Percentiles rank a stretch among this genome's conserved stretches.
These are phyloP conservation scores for Botrytis paeoniae DNA, from an alignment of 2,329 filamentous ascomycete genomes.

Conservation along the genomic window DNA sequence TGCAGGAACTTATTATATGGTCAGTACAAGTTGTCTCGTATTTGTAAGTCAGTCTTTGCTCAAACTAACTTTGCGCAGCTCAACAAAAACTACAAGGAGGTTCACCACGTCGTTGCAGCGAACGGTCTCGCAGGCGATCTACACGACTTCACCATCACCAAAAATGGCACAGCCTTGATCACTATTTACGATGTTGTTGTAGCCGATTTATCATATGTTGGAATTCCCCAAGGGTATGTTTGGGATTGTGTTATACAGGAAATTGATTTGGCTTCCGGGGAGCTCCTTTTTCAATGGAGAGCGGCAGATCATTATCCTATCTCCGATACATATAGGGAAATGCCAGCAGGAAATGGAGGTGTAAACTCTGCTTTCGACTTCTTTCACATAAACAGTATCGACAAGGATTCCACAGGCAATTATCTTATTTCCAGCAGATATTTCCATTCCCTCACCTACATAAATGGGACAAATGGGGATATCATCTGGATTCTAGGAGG, in stretches of 20 bases:
- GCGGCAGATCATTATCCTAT: slow-evolving; percentile 48
- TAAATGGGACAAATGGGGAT: slow-evolving; percentile 45
- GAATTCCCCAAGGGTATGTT: slow-evolving; percentile 47
- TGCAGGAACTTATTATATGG: slow-evolving; percentile 47
- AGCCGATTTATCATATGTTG: slow-evolving; percentile 45
- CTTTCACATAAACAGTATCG: slow-evolving; percentile 40
- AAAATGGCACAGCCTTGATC: slow-evolving; percentile 52
- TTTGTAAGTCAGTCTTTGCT: not conserved
- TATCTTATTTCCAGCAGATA: slow-evolving; percentile 49
- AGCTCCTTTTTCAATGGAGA: slow-evolving; percentile 58
- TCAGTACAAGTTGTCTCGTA: slow-evolving; percentile 26
- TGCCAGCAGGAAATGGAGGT: slow-evolving; percentile 40
- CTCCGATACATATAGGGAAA: slow-evolving; percentile 37
- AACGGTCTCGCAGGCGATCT: slow-evolving; percentile 20
- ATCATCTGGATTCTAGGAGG: slow-evolving; percentile 49
- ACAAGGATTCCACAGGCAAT: slow-evolving; percentile 43
- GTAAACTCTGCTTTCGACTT: slow-evolving; percentile 44
- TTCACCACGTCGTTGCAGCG: slow-evolving; percentile 40
- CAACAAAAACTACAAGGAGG: slow-evolving; percentile 37
- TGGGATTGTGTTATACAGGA: slow-evolving; percentile 56
- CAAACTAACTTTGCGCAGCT: slow-evolving; percentile 24
- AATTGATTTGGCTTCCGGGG: slow-evolving; percentile 45
- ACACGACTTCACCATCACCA: slow-evolving; percentile 54
- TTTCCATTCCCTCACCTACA: slow-evolving; percentile 46
- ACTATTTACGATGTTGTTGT: slow-evolving; percentile 52